Base-by-base conservation (phyloP, 768 basidiomycete genomes). In the Leccinum truebloodii region DNA sequence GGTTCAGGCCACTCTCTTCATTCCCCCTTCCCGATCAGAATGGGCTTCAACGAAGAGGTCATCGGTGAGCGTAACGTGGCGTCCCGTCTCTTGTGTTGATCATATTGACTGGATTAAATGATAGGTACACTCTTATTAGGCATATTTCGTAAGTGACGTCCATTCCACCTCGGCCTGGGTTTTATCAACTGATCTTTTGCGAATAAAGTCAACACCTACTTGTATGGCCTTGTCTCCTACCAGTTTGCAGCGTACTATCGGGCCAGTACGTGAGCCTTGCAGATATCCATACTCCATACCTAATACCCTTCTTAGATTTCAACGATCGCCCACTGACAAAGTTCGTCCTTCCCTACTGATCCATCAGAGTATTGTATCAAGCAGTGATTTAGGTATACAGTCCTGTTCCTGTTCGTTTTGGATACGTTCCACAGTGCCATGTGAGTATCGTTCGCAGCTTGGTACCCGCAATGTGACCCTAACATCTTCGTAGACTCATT, bases 161-260 rank as follows among this genome's bases (percentile, higher is more conserved):
- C 4, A 13, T 52, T n/a, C 26, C n/a, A 14, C 41, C n/a, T 18
- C 18, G 9, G 41, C n/a, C 41, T 10, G 9, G n/a, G 6, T 28
- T 52, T 8, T 13, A 24, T 9, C 16, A 20, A 12, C 13, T 57
- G 41, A 67, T 5, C 3, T 8, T 0, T 14, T 14, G 18, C 22
- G 13, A 35, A 32, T 4, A 6, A 55, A 70, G 69, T 70, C 41
- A 70, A 70, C n/a, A 70, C 69, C 16, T 70, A 52, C 35, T 62
- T 81, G 14, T 81, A 78, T 57, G 80, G 80, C 1, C 69, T 80
- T 20, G 80, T 80, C 59, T 71, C 73, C 9, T 78, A 75, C 65
- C 78, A 80, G 59, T 81, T 80, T 61, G 69, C 75, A 6, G 64
- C 71, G 3, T 80, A 81, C 61, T 71, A 73, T 62, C 72, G 68